phyloP scores from a whole-genome alignment of 352 stramenopile species.

The Pythium utonaiense region DNA sequence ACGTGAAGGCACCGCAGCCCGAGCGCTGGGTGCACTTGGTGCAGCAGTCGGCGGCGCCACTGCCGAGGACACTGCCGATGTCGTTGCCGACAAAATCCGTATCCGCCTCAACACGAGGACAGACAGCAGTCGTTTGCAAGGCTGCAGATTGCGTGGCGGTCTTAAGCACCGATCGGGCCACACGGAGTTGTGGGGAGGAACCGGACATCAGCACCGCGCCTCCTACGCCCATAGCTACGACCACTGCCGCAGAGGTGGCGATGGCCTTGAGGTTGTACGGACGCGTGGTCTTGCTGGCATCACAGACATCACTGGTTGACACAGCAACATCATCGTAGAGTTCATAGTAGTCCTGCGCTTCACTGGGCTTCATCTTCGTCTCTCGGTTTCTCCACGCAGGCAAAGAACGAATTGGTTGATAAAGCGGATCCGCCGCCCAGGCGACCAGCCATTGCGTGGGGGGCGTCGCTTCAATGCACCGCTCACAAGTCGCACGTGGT shows the following conservation, averaged over 20 bases:
- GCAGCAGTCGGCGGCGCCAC: constrained; percentile 16
- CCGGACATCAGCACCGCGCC: background rate
- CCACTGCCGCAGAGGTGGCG: background rate
- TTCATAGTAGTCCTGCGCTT: background rate
- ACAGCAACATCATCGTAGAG: background rate
- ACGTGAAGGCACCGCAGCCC: constrained; percentile 23
- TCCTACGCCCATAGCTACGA: background rate
- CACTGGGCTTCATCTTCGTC: background rate
- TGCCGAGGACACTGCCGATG: constrained; percentile 12
- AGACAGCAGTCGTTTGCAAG: background rate
- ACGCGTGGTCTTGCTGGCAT: background rate
- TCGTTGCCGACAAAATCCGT: constrained; percentile 16
- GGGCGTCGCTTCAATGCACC: no score
- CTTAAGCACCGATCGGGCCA: background rate
- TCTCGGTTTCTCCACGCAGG: no score
- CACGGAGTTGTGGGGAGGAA: background rate
- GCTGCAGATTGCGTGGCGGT: background rate
- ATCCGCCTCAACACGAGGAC: background rate
- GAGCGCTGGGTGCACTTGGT: constrained; percentile 6
- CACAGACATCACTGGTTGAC: background rate
- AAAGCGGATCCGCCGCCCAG: no score
- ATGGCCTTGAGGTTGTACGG: background rate
- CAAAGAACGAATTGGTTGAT: no score
- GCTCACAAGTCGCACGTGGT: no score
- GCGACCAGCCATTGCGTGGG: no score